Evolutionary conservation across 78 protist genomes (phyloP).

Genomic region (Dictyostelium intermedium): DNA sequence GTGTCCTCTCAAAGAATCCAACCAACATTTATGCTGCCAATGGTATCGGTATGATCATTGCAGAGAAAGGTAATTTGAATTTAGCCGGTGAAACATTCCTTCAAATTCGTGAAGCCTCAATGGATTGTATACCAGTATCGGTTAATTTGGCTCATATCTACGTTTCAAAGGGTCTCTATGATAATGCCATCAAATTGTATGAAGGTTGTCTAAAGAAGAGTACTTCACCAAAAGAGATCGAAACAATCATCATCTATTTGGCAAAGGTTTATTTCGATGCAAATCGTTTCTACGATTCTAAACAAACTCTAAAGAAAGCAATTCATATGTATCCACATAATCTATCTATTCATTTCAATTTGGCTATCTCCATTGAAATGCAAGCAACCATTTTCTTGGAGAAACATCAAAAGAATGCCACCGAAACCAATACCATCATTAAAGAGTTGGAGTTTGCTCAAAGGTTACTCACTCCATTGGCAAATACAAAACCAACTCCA

Average conservation of each 20-base stretch:
- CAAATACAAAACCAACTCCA: not conserved
- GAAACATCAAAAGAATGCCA: not conserved
- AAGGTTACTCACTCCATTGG: not conserved
- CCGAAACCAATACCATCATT: not conserved
- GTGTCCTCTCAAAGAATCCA: conserved; percentile 42
- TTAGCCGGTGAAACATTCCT: conserved; percentile 78
- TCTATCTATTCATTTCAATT: conserved; percentile 36
- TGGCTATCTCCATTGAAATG: conserved; percentile 46
- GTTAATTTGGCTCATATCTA: conserved; percentile 58
- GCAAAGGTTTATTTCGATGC: conserved; percentile 76
- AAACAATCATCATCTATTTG: conserved; percentile 24
- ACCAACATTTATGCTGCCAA: conserved; percentile 87
- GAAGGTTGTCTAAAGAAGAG: conserved; percentile 78
- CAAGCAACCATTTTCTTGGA: not conserved
- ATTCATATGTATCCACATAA: conserved; percentile 42
- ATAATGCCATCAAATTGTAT: conserved; percentile 72
- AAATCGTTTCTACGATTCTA: conserved; percentile 38
- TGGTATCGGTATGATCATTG: conserved; percentile 87
- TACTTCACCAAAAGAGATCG: conserved; percentile 28
- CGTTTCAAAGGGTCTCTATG: conserved; percentile 18
- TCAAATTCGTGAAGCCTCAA: conserved; percentile 65
- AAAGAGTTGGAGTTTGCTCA: conserved; percentile 25
- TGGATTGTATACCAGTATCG: conserved; percentile 22
- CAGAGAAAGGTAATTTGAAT: conserved; percentile 48
- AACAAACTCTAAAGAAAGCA: conserved; percentile 63